These are phyloP conservation scores for Pleurotus salmoneostramineus DNA, from an alignment of 768 basidiomycete genomes.

Conservation along the genomic window DNA sequence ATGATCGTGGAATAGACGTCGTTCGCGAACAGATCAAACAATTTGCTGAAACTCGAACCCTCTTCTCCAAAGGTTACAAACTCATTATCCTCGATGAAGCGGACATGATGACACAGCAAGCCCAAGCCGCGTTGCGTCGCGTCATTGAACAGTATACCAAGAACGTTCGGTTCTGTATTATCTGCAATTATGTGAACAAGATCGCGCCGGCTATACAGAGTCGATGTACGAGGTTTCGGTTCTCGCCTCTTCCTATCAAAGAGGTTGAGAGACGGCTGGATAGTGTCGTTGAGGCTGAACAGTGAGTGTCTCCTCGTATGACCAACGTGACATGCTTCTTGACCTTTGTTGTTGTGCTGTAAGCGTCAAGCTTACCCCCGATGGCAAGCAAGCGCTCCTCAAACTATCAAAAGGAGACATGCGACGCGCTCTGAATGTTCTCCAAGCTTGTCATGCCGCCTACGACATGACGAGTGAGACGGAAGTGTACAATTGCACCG, in stretches of 20 bases:
- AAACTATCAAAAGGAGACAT: conserved; percentile 98
- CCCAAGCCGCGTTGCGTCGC: conserved; percentile 93
- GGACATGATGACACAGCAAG: conserved; percentile 99
- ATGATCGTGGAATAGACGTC: conserved; percentile 97
- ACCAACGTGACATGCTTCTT: not conserved
- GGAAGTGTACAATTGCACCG: conserved; percentile 95
- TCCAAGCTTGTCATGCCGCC: conserved; percentile 98
- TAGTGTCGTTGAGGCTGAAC: conserved; percentile 78
- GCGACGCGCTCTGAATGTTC: conserved; percentile 91
- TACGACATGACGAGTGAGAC: conserved; percentile 86
- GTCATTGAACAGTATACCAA: conserved; percentile 98
- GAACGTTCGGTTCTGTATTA: conserved; percentile 99
- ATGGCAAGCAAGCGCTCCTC: conserved; percentile 85
- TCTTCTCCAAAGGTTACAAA: conserved; percentile 92
- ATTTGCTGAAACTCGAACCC: conserved; percentile 92
- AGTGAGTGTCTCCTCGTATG: conserved; percentile 43
- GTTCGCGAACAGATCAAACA: conserved; percentile 99
- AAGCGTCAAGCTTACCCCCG: conserved; percentile 83
- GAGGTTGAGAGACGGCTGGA: conserved; percentile 85
- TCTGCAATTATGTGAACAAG: conserved; percentile 99
- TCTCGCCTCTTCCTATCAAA: conserved; percentile 82
- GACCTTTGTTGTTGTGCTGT: not conserved
- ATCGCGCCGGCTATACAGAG: conserved; percentile 98
- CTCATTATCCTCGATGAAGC: conserved; percentile 98
- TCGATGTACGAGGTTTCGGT: conserved; percentile 95